Conservation (phyloP, 2,329 filamentous ascomycete species). For the Verruconis gallopava region DNA sequence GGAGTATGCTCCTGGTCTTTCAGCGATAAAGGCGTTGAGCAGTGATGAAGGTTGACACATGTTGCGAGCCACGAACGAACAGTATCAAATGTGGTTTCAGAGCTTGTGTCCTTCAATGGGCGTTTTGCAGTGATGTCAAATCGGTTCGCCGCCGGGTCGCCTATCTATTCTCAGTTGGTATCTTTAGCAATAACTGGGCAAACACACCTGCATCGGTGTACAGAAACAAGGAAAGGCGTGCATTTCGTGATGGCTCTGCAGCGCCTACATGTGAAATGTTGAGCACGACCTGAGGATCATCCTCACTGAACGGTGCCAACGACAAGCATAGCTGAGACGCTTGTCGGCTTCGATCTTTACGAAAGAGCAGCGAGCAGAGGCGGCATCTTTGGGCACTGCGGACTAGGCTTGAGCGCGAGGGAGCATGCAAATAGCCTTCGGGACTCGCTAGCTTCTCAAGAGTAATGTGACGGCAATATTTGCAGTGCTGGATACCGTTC, state of each 20-base stretch:
- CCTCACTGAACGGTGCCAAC: conserved; percentile 3
- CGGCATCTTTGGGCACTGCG: conserved; percentile 9
- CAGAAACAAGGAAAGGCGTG: conserved; percentile 5
- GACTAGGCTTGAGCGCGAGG: conserved; percentile 5
- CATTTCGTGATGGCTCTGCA: background rate
- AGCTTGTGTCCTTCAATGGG: conserved; percentile 2
- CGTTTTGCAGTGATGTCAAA: conserved; percentile 9
- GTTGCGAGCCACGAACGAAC: conserved; percentile 7
- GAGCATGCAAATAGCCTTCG: conserved; percentile 8
- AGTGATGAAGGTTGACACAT: conserved; percentile 7
- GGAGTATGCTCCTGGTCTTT: conserved; percentile 6
- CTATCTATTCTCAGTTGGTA: background rate
- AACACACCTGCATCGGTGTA: conserved; percentile 5
- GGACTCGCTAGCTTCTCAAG: conserved; percentile 1
- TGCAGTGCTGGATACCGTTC: too few species aligned
- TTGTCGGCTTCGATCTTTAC: conserved; percentile 8
- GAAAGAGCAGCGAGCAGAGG: conserved; percentile 9
- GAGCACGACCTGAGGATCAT: conserved; percentile 7
- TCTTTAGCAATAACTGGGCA: background rate
- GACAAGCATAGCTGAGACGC: conserved; percentile 3
- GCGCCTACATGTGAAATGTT: conserved; percentile 2
- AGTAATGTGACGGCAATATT: conserved; percentile 7
- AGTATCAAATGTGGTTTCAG: background rate
- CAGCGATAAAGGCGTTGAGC: conserved; percentile 3
- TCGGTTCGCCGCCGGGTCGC: conserved; percentile 3